Evolutionary conservation across 2,329 filamentous ascomycete genomes (phyloP).

Genomic region (Aspergillus niger): DNA sequence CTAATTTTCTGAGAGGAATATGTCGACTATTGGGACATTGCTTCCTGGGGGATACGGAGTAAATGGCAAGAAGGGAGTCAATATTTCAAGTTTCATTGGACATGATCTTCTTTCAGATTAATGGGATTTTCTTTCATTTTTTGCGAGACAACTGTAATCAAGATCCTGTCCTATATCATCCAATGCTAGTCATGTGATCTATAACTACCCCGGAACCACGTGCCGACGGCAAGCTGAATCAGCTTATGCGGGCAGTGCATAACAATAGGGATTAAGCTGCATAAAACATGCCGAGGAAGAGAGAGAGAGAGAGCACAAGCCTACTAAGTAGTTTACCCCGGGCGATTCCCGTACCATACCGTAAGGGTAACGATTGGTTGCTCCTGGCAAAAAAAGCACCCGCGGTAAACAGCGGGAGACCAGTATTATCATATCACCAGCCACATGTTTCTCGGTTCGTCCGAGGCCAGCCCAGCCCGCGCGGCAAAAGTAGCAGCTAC

Average conservation of each 20-base stretch:
- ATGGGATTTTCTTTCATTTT: too few species aligned
- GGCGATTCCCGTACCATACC: slow-evolving; percentile 5
- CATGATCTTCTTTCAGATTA: too few species aligned
- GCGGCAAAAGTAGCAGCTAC: slow-evolving; percentile 12
- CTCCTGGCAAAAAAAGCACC: slow-evolving; percentile 7
- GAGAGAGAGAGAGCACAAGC: not conserved
- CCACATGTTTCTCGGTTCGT: slow-evolving; percentile 42
- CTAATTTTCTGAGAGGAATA: not conserved
- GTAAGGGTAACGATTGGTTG: slow-evolving; percentile 21
- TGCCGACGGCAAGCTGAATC: slow-evolving; percentile 22
- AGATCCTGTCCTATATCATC: too few species aligned
- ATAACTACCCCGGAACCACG: slow-evolving; percentile 19
- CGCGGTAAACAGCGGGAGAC: slow-evolving; percentile 27
- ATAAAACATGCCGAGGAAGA: slow-evolving; percentile 5
- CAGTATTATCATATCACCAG: slow-evolving; percentile 33
- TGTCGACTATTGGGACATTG: slow-evolving; percentile 11
- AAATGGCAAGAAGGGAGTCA: too few species aligned
- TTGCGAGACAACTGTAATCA: too few species aligned
- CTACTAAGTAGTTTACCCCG: not conserved
- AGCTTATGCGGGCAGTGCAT: slow-evolving; percentile 15
- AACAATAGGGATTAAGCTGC: slow-evolving; percentile 33
- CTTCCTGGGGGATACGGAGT: not conserved
- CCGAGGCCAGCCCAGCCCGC: slow-evolving; percentile 37
- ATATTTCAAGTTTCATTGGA: too few species aligned
- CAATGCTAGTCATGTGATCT: too few species aligned